Evolutionary conservation across 768 basidiomycete genomes (phyloP).

Genomic region (Lentinula lateritia): DNA sequence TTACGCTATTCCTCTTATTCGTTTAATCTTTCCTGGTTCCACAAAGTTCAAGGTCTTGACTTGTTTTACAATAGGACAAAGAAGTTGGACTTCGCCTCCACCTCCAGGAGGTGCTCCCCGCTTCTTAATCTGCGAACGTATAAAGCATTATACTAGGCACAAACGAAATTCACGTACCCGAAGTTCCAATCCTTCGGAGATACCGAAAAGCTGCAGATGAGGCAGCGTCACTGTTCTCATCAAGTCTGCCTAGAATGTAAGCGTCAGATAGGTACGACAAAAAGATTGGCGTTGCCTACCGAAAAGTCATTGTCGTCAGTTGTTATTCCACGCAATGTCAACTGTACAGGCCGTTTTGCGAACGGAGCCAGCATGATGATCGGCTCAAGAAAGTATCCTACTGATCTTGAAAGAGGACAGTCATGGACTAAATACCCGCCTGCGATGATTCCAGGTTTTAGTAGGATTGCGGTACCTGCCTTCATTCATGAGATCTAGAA

Average conservation of each 20-base stretch:
- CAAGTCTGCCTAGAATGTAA: conserved; percentile 68
- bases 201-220: conserved; percentile 84
- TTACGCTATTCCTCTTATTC: conserved; percentile 93
- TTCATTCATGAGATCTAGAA: not conserved
- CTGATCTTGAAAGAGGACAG: conserved; percentile 80
- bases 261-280: conserved; percentile 9
- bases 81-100: conserved; percentile 89
- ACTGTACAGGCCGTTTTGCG: conserved; percentile 76
- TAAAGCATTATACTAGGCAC: not conserved
- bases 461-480: conserved; percentile 81
- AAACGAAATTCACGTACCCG: conserved; percentile 41
- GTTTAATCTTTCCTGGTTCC: conserved; percentile 85
- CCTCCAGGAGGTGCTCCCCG: conserved; percentile 89
- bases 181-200: conserved; percentile 87
- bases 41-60: conserved; percentile 92
- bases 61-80: conserved; percentile 89
- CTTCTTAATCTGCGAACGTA: conserved; percentile 71
- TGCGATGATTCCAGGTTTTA: conserved; percentile 88
- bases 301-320: conserved; percentile 91
- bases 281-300: conserved; percentile 35
- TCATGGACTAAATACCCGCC: conserved; percentile 82
- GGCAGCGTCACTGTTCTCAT: conserved; percentile 88
- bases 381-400: conserved; percentile 94
- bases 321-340: conserved; percentile 86
- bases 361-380: conserved; percentile 89